These are phyloP conservation scores for Acorus calamus DNA, from an alignment of 106 monocot species.

Conservation along the genomic window DNA sequence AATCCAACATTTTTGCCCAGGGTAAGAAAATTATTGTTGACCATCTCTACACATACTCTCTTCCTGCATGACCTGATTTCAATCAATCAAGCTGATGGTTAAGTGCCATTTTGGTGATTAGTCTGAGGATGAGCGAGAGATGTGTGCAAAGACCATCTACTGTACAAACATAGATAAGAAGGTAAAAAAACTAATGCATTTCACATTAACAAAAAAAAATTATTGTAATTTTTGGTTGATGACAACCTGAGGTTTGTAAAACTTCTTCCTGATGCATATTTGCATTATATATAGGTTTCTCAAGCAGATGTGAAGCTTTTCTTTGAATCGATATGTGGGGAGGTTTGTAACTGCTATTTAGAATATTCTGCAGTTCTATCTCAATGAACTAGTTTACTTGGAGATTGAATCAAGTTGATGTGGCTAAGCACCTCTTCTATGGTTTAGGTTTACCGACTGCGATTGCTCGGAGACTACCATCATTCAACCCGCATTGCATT, in stretches of 20 bases:
- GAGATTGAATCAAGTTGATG: neutral
- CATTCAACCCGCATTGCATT: conserved; percentile 73
- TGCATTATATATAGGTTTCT: conserved; percentile 36
- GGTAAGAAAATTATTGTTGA: conserved; percentile 18
- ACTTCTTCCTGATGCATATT: neutral
- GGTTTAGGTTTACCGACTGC: conserved; percentile 51
- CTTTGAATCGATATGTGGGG: conserved; percentile 70
- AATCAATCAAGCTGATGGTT: too few relatives aligned
- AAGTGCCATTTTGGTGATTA: conserved; percentile 9
- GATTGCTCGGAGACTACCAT: conserved; percentile 66
- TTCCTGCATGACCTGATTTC: too few relatives aligned
- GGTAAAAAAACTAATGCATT: conserved; percentile 13
- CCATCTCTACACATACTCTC: too few relatives aligned
- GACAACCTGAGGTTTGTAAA: too few relatives aligned
- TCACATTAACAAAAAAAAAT: neutral
- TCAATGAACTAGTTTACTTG: neutral
- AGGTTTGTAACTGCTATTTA: conserved; percentile 29
- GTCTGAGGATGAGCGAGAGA: conserved; percentile 78
- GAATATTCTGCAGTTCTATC: neutral
- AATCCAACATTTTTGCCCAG: conserved; percentile 62
- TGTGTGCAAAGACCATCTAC: conserved; percentile 69
- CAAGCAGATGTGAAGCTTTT: conserved; percentile 72
- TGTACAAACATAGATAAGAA: conserved; percentile 85
- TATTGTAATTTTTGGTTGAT: too few relatives aligned
- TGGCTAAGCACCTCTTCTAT: neutral